Conservation (phyloP, 768 basidiomycete genomes). For the Amanita inopinata region DNA sequence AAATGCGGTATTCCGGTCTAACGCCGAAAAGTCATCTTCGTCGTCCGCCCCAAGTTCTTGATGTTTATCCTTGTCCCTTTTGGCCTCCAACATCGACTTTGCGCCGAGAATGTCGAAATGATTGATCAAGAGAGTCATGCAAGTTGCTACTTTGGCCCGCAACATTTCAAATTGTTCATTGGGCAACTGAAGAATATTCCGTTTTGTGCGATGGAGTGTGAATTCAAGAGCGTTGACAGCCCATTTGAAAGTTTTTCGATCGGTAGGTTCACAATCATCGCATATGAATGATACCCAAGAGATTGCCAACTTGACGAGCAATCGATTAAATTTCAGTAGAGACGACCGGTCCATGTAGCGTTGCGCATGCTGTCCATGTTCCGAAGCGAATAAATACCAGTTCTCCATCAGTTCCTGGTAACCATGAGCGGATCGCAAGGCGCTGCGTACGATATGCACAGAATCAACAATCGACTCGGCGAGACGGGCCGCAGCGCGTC, state of each 20-base stretch:
- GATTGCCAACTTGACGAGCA: conserved; percentile 84
- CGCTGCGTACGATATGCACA: conserved; percentile 73
- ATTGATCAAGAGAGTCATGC: conserved; percentile 92
- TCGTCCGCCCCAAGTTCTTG: conserved; percentile 42
- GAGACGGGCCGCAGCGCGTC: conserved; percentile 79
- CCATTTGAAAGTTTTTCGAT: conserved; percentile 96
- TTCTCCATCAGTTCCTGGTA: conserved; percentile 85
- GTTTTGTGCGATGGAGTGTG: conserved; percentile 76
- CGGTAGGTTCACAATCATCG: conserved; percentile 93
- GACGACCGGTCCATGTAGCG: conserved; percentile 74
- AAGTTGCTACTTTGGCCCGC: conserved; percentile 85
- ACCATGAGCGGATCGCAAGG: conserved; percentile 47
- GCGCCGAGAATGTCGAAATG: conserved; percentile 99
- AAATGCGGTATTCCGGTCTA: conserved; percentile 26
- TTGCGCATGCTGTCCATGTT: conserved; percentile 86
- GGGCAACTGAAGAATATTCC: conserved; percentile 84
- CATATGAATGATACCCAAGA: conserved; percentile 99
- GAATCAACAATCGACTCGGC: conserved; percentile 92
- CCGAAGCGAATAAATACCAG: conserved; percentile 95
- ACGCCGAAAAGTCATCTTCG: conserved; percentile 40
- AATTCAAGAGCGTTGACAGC: conserved; percentile 95
- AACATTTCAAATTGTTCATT: conserved; percentile 86
- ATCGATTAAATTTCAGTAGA: conserved; percentile 67
- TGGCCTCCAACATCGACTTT: conserved; percentile 76
- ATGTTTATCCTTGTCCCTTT: conserved; percentile 81